Evolutionary conservation across 1,139 yeast genomes (phyloP).

Genomic region (Meyerozyma sp.): DNA sequence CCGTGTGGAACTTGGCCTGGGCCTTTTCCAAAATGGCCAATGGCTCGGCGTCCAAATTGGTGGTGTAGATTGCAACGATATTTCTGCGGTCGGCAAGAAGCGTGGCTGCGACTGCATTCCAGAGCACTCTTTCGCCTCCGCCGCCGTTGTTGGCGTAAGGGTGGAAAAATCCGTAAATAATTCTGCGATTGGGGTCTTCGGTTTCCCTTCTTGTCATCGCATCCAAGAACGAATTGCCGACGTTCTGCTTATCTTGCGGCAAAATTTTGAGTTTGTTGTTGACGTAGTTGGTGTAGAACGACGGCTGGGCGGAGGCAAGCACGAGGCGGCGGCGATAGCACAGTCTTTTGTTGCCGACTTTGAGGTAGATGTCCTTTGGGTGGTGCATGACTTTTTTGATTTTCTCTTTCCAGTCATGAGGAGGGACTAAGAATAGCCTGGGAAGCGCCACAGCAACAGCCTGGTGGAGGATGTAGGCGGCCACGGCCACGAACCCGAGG

Average conservation of each 20-base stretch:
- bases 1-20: constrained; percentile 57
- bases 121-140: constrained; percentile 94
- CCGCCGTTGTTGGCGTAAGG: constrained; percentile 97
- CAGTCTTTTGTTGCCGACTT: constrained; percentile 30
- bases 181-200: constrained; percentile 33
- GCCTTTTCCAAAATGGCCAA: constrained; percentile 57
- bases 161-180: constrained; percentile 82
- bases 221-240: constrained; percentile 18
- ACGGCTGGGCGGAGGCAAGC: constrained; percentile 44
- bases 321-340: constrained; percentile 46
- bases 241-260: constrained; percentile 25
- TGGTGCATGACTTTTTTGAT: constrained; percentile 28
- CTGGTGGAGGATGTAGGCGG: constrained; percentile 12
- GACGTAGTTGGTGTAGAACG: constrained; percentile 39
- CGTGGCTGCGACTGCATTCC: constrained; percentile 87
- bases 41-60: constrained; percentile 50
- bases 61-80: constrained; percentile 75
- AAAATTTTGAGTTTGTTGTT: constrained; percentile 34
- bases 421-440: constrained; percentile 39
- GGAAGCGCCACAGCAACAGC: constrained; percentile 23
- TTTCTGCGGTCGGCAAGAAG: constrained; percentile 45
- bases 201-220: constrained; percentile 31
- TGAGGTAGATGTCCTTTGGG: constrained; percentile 32
- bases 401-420: constrained; percentile 38
- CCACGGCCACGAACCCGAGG: constrained; percentile 6